These are phyloP conservation scores for Pholiota molesta DNA, from an alignment of 768 basidiomycete species.

Conservation along the genomic window DNA sequence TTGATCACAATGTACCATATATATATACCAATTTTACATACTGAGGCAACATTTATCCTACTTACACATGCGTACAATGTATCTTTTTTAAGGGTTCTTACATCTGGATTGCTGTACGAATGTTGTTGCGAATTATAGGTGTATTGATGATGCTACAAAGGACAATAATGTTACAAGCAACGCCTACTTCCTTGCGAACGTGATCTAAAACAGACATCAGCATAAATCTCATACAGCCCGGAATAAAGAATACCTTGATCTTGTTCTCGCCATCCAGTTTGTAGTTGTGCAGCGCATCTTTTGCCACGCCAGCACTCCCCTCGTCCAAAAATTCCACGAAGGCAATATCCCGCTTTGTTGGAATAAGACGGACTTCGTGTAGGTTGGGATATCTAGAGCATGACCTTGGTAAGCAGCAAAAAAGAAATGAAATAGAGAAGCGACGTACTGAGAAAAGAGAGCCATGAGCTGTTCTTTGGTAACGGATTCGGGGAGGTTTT, in stretches of 20 bases:
- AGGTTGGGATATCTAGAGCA: conserved; percentile 84
- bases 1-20: no score
- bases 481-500: conserved; percentile 92
- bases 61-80: no score
- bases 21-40: no score
- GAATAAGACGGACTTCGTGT: conserved; percentile 97
- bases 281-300: conserved; percentile 97
- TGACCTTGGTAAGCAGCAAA: conserved; percentile 3
- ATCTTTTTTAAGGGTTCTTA: no score
- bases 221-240: neutral
- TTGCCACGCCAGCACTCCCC: conserved; percentile 84
- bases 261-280: conserved; percentile 97
- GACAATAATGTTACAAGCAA: conserved; percentile 16
- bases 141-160: conserved; percentile 21
- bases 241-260: conserved; percentile 73
- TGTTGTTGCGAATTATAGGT: conserved; percentile 9
- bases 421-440: neutral
- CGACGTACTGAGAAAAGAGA: conserved; percentile 85
- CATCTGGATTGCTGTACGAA: neutral
- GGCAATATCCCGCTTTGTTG: conserved; percentile 95
- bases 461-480: conserved; percentile 91
- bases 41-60: no score
- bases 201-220: conserved; percentile 48
- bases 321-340: conserved; percentile 99
- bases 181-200: conserved; percentile 70